Conservation (phyloP, 2,329 filamentous ascomycete species). For the Dactylellina sp. region DNA sequence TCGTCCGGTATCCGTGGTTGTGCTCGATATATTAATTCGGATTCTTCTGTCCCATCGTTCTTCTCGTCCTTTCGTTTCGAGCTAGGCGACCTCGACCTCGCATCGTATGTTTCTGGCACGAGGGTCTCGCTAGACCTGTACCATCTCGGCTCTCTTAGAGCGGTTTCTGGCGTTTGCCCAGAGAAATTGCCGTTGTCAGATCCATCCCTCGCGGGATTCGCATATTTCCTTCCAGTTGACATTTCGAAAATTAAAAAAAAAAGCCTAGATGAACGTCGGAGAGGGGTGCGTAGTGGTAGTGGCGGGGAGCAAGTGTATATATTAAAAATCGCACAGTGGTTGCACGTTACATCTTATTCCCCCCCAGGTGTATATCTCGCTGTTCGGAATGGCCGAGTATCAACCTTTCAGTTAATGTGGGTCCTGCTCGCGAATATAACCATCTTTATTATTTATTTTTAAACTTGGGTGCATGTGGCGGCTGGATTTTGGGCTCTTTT, state of each 20-base stretch:
- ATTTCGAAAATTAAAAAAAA: constrained; percentile 8
- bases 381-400: constrained; percentile 7
- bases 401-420: background rate
- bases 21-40: constrained; percentile 12
- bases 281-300: background rate
- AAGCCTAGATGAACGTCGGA: background rate
- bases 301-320: background rate
- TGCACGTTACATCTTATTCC: background rate
- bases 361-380: constrained; percentile 11
- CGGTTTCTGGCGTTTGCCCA: constrained; percentile 23
- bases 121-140: constrained; percentile 17
- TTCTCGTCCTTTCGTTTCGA: constrained; percentile 9
- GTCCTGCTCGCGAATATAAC: constrained; percentile 25
- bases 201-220: constrained; percentile 26
- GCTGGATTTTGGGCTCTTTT: constrained; percentile 31
- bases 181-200: constrained; percentile 10
- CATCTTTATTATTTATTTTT: constrained; percentile 18
- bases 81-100: constrained; percentile 13
- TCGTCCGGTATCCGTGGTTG: constrained; percentile 2
- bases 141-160: constrained; percentile 5
- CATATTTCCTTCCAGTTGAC: constrained; percentile 23
- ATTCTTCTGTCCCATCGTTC: constrained; percentile 13
- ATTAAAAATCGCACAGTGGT: background rate
- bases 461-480: constrained; percentile 26
- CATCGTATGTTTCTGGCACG: constrained; percentile 7